Conservation (phyloP, 176 grass and related monocot species). For the Olyra latifolia region DNA sequence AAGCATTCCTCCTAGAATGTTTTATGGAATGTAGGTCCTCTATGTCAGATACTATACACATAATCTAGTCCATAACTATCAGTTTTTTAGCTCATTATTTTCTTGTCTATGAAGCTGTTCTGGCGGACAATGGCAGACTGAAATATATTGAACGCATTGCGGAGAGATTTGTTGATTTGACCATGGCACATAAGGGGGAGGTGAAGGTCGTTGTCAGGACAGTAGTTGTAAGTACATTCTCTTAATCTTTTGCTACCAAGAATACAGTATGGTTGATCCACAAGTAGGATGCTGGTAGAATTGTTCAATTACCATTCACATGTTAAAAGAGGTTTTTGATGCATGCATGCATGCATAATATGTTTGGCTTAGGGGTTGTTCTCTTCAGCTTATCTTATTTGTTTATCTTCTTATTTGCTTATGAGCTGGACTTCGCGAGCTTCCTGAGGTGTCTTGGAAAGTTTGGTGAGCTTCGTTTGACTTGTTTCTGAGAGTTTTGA, state of each 20-base stretch:
- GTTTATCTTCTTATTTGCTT: no score
- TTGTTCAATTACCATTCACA: not conserved
- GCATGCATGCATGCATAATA: not conserved
- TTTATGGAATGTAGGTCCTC: not conserved
- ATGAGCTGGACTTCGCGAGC: no score
- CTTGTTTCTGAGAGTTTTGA: no score
- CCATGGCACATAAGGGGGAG: constrained; percentile 86
- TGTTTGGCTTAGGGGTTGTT: no score
- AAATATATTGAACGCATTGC: constrained; percentile 69
- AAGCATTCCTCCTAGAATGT: not conserved
- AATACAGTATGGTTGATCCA: constrained; percentile 2
- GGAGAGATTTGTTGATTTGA: constrained; percentile 92
- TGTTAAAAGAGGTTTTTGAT: not conserved
- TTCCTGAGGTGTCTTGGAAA: no score
- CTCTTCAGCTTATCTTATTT: no score
- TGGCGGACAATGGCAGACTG: constrained; percentile 91
- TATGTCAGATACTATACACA: constrained; percentile 1
- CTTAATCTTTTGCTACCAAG: not conserved
- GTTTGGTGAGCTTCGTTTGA: no score
- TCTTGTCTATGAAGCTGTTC: constrained; percentile 55
- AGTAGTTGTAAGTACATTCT: constrained; percentile 76
- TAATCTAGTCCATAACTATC: not conserved
- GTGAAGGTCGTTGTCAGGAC: constrained; percentile 88
- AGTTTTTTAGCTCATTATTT: constrained; percentile 11
- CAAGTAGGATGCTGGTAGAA: not conserved